A percentile compares a stretch with the other conserved stretches of the same genome.
phyloP scores from a whole-genome alignment of 768 basidiomycete genomes.

The Hydnomerulius pinastri region DNA sequence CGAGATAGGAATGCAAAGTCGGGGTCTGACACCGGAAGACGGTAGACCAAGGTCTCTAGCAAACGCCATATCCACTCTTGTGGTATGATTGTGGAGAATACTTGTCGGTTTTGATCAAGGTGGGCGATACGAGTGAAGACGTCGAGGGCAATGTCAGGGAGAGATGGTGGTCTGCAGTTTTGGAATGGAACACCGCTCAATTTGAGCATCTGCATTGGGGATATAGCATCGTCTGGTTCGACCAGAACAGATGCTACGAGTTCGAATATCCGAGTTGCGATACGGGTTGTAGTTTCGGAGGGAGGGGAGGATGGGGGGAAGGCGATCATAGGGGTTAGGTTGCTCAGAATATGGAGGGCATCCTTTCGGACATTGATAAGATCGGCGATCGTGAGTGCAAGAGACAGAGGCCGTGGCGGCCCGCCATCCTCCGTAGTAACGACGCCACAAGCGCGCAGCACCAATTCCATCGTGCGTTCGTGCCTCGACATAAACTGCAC shows the following conservation, averaged over 20 bases:
- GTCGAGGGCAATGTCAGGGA: conserved; percentile 80
- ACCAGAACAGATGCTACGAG: conserved; percentile 75
- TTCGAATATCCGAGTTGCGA: conserved; percentile 60
- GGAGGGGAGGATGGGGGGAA: conserved; percentile 44
- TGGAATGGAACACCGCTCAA: conserved; percentile 46
- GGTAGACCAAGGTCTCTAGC: conserved; percentile 72
- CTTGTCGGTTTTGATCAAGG: conserved; percentile 74
- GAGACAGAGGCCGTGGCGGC: conserved; percentile 46
- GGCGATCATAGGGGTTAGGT: conserved; percentile 54
- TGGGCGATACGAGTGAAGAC: conserved; percentile 80
- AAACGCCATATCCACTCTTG: conserved; percentile 57
- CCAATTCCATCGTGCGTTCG: conserved; percentile 59
- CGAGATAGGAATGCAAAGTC: conserved; percentile 70
- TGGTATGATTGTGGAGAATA: conserved; percentile 64
- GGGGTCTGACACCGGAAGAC: conserved; percentile 76
- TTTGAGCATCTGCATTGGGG: conserved; percentile 63
- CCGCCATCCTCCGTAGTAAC: conserved; percentile 34
- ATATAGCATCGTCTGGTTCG: conserved; percentile 65
- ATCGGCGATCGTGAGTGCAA: conserved; percentile 69
- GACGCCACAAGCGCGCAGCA: conserved; percentile 72
- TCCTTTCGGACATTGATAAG: conserved; percentile 77
- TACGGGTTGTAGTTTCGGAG: conserved; percentile 44
- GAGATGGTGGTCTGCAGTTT: conserved; percentile 53
- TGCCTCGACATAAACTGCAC: conserved; percentile 63
- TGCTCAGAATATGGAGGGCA: conserved; percentile 65